Percentiles rank a stretch among this genome's conserved stretches.
Evolutionary conservation across 257 asterid species (phyloP).

Genomic region (Solanum sejunctum): DNA sequence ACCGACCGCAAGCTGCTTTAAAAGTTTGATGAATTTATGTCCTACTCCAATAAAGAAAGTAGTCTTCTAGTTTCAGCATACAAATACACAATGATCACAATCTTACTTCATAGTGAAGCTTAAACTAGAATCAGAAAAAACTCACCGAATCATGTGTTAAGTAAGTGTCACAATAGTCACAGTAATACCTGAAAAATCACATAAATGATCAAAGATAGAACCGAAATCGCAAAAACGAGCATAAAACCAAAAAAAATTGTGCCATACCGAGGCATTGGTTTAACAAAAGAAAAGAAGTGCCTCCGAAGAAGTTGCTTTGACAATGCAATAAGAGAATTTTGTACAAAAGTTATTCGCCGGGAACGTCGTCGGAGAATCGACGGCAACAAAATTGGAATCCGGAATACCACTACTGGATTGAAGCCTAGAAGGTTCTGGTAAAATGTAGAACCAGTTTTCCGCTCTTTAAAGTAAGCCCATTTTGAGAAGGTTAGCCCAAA

Average conservation of each 20-base stretch:
- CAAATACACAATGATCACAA: neutral
- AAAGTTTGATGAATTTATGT: neutral
- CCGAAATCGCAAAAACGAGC: neutral
- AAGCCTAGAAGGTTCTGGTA: neutral
- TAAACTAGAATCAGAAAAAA: neutral
- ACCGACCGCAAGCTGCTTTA: neutral
- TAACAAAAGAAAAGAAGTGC: neutral
- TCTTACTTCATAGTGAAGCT: neutral
- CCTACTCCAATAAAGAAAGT: neutral
- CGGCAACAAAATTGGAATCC: no score
- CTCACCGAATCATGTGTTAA: conserved; percentile 91
- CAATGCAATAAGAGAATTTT: neutral
- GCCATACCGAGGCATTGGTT: conserved; percentile 5
- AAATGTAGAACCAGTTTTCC: neutral
- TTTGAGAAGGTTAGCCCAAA: neutral
- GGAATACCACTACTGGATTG: neutral
- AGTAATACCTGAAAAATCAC: conserved; percentile 52
- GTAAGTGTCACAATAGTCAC: conserved; percentile 92
- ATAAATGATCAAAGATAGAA: neutral
- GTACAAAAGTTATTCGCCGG: neutral
- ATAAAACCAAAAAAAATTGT: neutral
- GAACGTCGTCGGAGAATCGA: neutral
- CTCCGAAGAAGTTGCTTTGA: neutral
- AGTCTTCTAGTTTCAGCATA: neutral
- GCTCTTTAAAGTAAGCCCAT: neutral